Conservation (phyloP, 148 eudicot genomes). For the Silene conica region DNA sequence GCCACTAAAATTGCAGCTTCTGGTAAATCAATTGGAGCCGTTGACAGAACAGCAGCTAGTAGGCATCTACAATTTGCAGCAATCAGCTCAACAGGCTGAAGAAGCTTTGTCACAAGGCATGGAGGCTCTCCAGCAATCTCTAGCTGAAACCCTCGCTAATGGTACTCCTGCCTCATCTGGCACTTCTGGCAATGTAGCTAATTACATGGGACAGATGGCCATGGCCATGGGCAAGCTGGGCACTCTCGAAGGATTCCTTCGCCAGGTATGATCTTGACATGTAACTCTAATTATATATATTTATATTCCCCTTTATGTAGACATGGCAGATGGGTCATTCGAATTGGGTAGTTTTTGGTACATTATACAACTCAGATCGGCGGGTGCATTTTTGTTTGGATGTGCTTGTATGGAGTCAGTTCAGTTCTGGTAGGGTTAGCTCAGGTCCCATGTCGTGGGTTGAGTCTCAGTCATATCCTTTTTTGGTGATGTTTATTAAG, state of each 20-base stretch:
- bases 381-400: too few relatives aligned
- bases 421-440: too few relatives aligned
- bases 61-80: slow-evolving; percentile 71
- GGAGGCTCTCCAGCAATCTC: slow-evolving; percentile 92
- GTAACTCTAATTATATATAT: too few relatives aligned
- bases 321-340: too few relatives aligned
- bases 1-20: slow-evolving; percentile 50
- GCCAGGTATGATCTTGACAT: slow-evolving; percentile 55
- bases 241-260: slow-evolving; percentile 84
- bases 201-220: slow-evolving; percentile 99
- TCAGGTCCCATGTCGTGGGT: too few relatives aligned
- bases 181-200: slow-evolving; percentile 83
- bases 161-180: slow-evolving; percentile 59
- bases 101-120: slow-evolving; percentile 97
- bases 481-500: too few relatives aligned
- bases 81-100: slow-evolving; percentile 88
- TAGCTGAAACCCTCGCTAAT: slow-evolving; percentile 77
- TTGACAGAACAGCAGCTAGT: slow-evolving; percentile 82
- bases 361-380: too few relatives aligned
- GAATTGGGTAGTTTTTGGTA: too few relatives aligned
- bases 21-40: slow-evolving; percentile 79
- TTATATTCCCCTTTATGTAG: not conserved
- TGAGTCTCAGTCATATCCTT: not conserved
- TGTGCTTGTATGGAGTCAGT: too few relatives aligned
- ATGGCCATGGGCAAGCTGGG: slow-evolving; percentile 99